Evolutionary conservation across 2,329 filamentous ascomycete species (phyloP), one percentile per base, ranked within the genome.

Genomic region (Hypoxylon sp.): DNA sequence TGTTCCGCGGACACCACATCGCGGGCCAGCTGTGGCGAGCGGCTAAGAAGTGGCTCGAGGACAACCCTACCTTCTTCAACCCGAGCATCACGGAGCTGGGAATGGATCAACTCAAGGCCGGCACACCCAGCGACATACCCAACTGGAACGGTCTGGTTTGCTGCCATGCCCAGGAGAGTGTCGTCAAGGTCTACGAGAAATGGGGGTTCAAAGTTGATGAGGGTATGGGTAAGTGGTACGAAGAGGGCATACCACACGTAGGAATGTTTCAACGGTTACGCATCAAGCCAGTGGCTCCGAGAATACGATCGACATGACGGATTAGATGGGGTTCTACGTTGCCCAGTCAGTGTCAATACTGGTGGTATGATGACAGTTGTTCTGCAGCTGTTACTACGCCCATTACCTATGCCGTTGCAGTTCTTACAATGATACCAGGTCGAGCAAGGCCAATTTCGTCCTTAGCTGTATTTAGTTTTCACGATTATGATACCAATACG

Each of bases 231-330:
- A 84, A 78, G 32, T 98, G 94, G 93, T 84, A 85, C 68, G 94
- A 98, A 79, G 93, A 96, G 75, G 93, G 91, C 3, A 95, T 97
- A 60, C 84, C 87, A 70, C 93, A 97, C 82, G 85, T 97, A 17
- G 94, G 92, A 65, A 97, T 98, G 94, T 97, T 87, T 70, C 75
- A 79, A 70, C 80, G 87, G 34, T 65, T 89, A 28, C 75, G 82
- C 3, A 67, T 83, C 3, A 72, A 70, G 58, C 28, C 60, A 25
- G 68, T 19, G 19, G 52, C 55, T 28, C 70, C 72, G 2, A 60
- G 32, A 14, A 55, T 73, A 67, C 73, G 45, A 70, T 52, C 19
- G 32, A 23, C 14, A 19, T 19, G 32, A 6, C 38, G 19, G 7
- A 4, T 14, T 36, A 46, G 36, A 14, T 2, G 38, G 10, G 28